Base-by-base conservation (phyloP, 1,139 yeast species). In the Debaryomycetaceae sp. region DNA sequence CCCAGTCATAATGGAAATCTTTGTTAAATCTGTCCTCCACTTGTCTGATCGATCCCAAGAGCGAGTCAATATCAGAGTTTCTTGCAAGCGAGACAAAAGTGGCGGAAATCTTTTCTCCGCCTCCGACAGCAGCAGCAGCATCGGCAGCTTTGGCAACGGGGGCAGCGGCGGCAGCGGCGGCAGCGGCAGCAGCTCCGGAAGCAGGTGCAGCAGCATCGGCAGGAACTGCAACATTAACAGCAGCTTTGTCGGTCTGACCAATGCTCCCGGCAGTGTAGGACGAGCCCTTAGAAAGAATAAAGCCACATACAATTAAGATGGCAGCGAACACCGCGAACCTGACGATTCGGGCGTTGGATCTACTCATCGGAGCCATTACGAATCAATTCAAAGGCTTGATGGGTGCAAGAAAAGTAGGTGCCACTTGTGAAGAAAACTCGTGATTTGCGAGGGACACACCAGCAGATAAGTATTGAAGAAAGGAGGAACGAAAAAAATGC, bases 281-380 rank as follows among this genome's bases (percentile, higher is more conserved):
- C 6, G 80, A 69, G 6, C 84, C 84, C 43, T 71, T 67, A 14
- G 83, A 70, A 27, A 78, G 66, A 32, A 78, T 71, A 48, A 64
- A 76, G 12, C 82, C 81, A 48, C 81, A 75, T 15, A 68, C 57
- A 32, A 78, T 60, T 46, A 78, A 61, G 14, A 75, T 65, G 14
- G 71, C 53, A 20, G 83, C 83, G 48, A 78, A 72, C 28, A 76
- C 64, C 25, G 73, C 82, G 46, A 78, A 77, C 46, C 84, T 61
- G 29, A 75, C 57, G 41, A 78, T 49, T 46, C 84, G 70, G 38
- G 83, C 80, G 50, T 75, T 77, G 18, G 81, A 71, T 52, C 83
- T 69, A 58, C 58, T 20, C 28, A 39, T 30, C n/a, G 16, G 18
- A 14, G 33, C 30, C 33, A 30, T 30, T 12, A n/a, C 22, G 15